These are phyloP conservation scores for Pulveroboletus ravenelii DNA, from an alignment of 768 basidiomycete species.

Conservation along the genomic window DNA sequence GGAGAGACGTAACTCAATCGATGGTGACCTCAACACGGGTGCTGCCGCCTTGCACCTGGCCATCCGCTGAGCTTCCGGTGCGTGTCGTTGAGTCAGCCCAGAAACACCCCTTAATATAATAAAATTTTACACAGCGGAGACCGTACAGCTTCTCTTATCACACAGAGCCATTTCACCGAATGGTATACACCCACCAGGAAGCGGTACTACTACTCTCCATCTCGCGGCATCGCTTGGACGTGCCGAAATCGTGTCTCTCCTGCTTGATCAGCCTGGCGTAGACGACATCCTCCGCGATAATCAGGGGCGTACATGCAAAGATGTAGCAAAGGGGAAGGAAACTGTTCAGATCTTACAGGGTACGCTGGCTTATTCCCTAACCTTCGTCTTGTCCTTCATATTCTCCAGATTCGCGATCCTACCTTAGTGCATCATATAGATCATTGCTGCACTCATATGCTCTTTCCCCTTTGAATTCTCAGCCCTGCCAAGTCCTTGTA, in stretches of 20 bases:
- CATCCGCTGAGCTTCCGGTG: constrained; percentile 75
- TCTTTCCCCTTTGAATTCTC: constrained; percentile 45
- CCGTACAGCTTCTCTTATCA: constrained; percentile 60
- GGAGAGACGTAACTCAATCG: constrained; percentile 49
- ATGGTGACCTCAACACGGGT: constrained; percentile 54
- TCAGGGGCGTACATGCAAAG: constrained; percentile 62
- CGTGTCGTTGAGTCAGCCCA: constrained; percentile 21
- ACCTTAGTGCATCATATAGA: constrained; percentile 69
- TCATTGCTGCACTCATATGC: constrained; percentile 71
- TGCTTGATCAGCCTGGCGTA: constrained; percentile 75
- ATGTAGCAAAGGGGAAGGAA: constrained; percentile 70
- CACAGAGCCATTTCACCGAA: constrained; percentile 79
- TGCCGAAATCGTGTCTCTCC: constrained; percentile 63
- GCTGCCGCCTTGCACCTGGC: constrained; percentile 79
- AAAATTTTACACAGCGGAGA: constrained; percentile 45
- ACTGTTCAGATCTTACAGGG: constrained; percentile 64
- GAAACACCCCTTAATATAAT: constrained; percentile 1
- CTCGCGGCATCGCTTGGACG: constrained; percentile 70
- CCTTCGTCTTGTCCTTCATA: constrained; percentile 4
- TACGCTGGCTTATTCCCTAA: constrained; percentile 24
- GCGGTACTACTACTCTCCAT: constrained; percentile 69
- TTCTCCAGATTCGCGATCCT: constrained; percentile 66
- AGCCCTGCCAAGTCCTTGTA: constrained; percentile 44
- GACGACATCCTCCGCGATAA: constrained; percentile 73
- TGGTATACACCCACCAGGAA: constrained; percentile 65